phyloP scores from a whole-genome alignment of 1,284 basidiomycete species.

The Schizophyllum commune region DNA sequence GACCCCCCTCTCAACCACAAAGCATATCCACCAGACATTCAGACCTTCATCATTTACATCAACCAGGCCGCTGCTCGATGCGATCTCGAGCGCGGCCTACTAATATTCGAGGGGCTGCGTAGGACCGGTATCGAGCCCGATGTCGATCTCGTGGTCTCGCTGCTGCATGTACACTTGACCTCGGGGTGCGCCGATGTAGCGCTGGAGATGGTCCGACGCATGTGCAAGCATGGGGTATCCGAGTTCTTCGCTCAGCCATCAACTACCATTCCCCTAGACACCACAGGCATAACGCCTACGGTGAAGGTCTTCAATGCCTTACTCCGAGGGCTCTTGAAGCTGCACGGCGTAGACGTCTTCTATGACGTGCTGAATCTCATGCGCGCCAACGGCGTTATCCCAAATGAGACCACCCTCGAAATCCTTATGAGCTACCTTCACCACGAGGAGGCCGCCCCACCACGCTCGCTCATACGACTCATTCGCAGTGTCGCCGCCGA shows the following conservation, averaged over 20 bases:
- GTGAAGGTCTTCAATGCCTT: slow-evolving; percentile 52
- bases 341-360: slow-evolving; percentile 39
- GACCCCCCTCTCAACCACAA: neutral
- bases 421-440: slow-evolving; percentile 46
- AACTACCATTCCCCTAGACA: slow-evolving; percentile 20
- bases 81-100: slow-evolving; percentile 37
- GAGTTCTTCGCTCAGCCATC: slow-evolving; percentile 6
- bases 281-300: slow-evolving; percentile 32
- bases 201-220: slow-evolving; percentile 37
- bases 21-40: slow-evolving; percentile 37
- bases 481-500: slow-evolving; percentile 35
- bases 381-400: slow-evolving; percentile 36
- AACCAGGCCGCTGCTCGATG: slow-evolving; percentile 41
- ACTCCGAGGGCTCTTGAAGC: slow-evolving; percentile 38
- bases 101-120: slow-evolving; percentile 42
- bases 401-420: slow-evolving; percentile 45
- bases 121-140: slow-evolving; percentile 34
- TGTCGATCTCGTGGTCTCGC: slow-evolving; percentile 20
- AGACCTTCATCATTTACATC: slow-evolving; percentile 60
- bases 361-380: slow-evolving; percentile 44
- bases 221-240: slow-evolving; percentile 26
- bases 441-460: slow-evolving; percentile 29
- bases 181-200: slow-evolving; percentile 40
- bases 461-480: slow-evolving; percentile 37
- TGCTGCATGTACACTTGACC: slow-evolving; percentile 48